Percentiles rank a stretch among this genome's conserved stretches.
phyloP scores from a whole-genome alignment of 495 filamentous ascomycete species.

The Lepidopterella palustris region DNA sequence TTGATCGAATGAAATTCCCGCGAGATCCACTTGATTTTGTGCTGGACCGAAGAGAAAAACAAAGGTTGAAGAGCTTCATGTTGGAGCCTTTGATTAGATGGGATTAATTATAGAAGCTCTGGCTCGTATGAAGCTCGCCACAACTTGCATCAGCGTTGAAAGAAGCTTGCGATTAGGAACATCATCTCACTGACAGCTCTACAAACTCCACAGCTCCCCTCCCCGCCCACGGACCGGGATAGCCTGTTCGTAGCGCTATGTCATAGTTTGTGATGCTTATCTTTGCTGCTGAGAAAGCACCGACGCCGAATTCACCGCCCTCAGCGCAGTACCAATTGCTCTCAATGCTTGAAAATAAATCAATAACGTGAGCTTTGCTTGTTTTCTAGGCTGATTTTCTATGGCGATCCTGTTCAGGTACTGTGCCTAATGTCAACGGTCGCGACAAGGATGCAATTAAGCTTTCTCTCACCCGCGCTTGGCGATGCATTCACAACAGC shows the following conservation, averaged over 20 bases:
- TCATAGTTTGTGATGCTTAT: slow-evolving; percentile 5
- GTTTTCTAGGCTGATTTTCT: too few species aligned
- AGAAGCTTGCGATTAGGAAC: too few species aligned
- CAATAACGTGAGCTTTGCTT: background rate
- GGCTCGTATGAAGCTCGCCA: too few species aligned
- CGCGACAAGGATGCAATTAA: background rate
- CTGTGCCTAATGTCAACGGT: background rate
- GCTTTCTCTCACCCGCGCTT: background rate
- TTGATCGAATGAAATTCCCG: background rate
- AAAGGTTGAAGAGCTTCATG: background rate
- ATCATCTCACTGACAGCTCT: background rate
- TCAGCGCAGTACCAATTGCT: background rate
- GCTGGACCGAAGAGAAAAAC: background rate
- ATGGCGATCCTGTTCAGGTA: too few species aligned
- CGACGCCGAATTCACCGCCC: background rate
- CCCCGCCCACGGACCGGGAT: background rate
- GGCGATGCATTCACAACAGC: too few species aligned
- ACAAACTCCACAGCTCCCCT: too few species aligned
- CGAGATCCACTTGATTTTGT: background rate
- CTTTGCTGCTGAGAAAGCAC: background rate
- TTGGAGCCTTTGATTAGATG: too few species aligned
- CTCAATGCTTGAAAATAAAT: background rate
- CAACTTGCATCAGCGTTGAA: too few species aligned
- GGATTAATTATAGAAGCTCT: too few species aligned
- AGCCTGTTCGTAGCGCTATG: background rate